Evolutionary conservation across 805 yeast species (phyloP).

Genomic region (Pichia membranifaciens): DNA sequence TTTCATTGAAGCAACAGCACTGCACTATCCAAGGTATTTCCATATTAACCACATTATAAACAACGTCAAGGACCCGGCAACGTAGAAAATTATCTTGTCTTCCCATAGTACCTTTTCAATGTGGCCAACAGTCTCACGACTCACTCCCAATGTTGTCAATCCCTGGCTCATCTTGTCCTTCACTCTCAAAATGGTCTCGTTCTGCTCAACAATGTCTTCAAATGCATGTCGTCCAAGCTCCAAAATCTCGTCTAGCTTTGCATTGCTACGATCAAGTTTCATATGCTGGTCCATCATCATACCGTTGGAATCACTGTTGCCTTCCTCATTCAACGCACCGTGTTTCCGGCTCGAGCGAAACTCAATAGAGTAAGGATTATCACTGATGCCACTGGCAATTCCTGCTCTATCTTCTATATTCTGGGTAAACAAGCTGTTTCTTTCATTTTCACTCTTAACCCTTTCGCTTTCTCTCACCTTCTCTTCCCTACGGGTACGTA

Average conservation of each 20-base stretch:
- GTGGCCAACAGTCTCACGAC: conserved; percentile 72
- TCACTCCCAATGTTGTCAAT: conserved; percentile 78
- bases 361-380: conserved; percentile 44
- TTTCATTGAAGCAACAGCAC: not conserved
- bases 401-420: conserved; percentile 17
- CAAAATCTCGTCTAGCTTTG: conserved; percentile 80
- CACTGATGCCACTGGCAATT: conserved; percentile 24
- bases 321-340: conserved; percentile 22
- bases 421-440: conserved; percentile 31
- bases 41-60: conserved; percentile 62
- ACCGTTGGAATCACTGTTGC: conserved; percentile 48
- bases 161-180: conserved; percentile 61
- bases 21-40: conserved; percentile 54
- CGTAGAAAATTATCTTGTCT: conserved; percentile 84
- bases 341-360: conserved; percentile 6
- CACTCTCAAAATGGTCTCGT: conserved; percentile 58
- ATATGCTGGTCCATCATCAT: conserved; percentile 61
- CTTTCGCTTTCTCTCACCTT: conserved; percentile 40
- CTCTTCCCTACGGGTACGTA: conserved; percentile 52
- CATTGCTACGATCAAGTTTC: conserved; percentile 56
- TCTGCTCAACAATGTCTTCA: conserved; percentile 82
- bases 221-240: conserved; percentile 85
- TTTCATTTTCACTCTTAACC: conserved; percentile 31
- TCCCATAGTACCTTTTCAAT: conserved; percentile 78
- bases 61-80: conserved; percentile 58